These are phyloP conservation scores for Paramecium biaurelia DNA, from an alignment of 73 alveolate species.

Conservation along the genomic window DNA sequence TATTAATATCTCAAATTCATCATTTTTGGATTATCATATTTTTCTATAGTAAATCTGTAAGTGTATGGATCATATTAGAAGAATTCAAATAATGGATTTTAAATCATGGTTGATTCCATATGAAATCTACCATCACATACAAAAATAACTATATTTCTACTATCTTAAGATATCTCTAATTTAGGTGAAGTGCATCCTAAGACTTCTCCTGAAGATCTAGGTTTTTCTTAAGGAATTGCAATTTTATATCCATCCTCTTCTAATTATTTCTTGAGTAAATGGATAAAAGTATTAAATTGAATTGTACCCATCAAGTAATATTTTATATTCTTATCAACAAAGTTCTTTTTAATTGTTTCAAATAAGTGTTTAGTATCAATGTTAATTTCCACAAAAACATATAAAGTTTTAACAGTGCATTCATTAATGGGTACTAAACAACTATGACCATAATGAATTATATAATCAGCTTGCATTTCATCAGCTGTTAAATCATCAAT, in stretches of 20 bases:
- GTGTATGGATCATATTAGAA: constrained; percentile 95
- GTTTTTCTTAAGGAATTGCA: constrained; percentile 92
- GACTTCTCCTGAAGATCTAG: constrained; percentile 98
- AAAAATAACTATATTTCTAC: constrained; percentile 77
- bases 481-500: constrained; percentile 97
- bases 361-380: constrained; percentile 87
- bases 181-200: constrained; percentile 99
- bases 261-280: constrained; percentile 70
- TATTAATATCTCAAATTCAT: constrained; percentile 80
- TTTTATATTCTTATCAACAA: constrained; percentile 71
- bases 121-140: constrained; percentile 99
- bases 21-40: constrained; percentile 89
- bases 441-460: constrained; percentile 98
- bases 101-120: constrained; percentile 98
- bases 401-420: constrained; percentile 77
- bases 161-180: constrained; percentile 66
- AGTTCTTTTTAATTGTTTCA: constrained; percentile 82
- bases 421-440: constrained; percentile 92
- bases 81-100: constrained; percentile 89
- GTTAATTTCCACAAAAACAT: constrained; percentile 94
- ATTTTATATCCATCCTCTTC: constrained; percentile 78
- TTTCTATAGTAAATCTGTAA: constrained; percentile 85
- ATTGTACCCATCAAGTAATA: constrained; percentile 77
- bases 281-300: constrained; percentile 77
- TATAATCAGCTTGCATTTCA: constrained; percentile 92